Evolutionary conservation across 2,329 filamentous ascomycete genomes (phyloP), one percentile per base, ranked within the genome.

Genomic region (Neopestalotiopsis sp.): DNA sequence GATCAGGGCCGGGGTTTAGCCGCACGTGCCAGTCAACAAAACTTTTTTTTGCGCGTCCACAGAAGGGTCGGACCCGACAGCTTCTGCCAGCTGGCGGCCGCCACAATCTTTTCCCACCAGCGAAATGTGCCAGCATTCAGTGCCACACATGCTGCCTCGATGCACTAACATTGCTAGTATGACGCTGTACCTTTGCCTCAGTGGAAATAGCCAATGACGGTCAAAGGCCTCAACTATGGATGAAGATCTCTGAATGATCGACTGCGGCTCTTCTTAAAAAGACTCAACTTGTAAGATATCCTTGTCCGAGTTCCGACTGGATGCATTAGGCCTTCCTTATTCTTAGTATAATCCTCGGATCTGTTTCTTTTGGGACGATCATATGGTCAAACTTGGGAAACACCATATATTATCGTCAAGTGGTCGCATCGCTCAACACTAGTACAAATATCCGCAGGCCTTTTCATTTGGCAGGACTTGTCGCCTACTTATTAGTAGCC

Each of bases 1-100:
- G 24, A 32, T 52, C 42, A 64, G 61, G 38, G 61, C 61, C 61
- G 61, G 61, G 38, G 61, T 64, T 64, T 64, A 64, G 20, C 61
- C 61, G 61, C 38, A n/a, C n/a, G n/a, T 49, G 38, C 61, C 20
- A 40, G 59, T 14, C 34, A 40, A 38, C 24, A 60, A 28, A 28
- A 28, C 20, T 60, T 60, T 62, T 40, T 62, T 34, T 58, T 30
- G 12, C 17, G 9, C 57, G 13, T 30, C 24, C 24, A 59, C 30
- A 34, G 57, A 14, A 14, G 13, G 1, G 30, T 6, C 20, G 30
- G 30, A 2, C 17, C 17, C n/a, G 38, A 38, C 61, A 45, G n/a
- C 1, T 20, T 7, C 38, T 28, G 40, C 38, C 61, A 64, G 61
- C 61, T 42, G 30, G 10, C 34, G 4, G 34, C 7, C 59, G n/a